Evolutionary conservation across 1,284 basidiomycete genomes (phyloP).

Genomic region (Cutaneotrichosporon sp.): DNA sequence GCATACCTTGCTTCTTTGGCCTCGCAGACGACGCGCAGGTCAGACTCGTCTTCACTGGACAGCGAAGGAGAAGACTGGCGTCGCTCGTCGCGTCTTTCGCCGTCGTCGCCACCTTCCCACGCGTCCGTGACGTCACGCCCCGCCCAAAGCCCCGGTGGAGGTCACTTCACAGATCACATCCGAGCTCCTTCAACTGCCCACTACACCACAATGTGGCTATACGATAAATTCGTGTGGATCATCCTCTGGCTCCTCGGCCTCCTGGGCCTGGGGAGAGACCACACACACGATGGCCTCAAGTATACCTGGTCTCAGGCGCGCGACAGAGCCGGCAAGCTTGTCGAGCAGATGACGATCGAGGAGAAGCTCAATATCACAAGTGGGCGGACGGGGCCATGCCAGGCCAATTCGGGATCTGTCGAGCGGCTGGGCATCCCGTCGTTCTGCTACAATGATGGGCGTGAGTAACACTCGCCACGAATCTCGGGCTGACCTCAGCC

Average conservation of each 20-base stretch:
- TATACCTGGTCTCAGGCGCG: conserved; percentile 36
- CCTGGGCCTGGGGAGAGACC: neutral
- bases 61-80: too few relatives aligned
- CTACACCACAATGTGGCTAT: neutral
- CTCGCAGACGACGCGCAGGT: too few relatives aligned
- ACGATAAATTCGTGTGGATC: neutral
- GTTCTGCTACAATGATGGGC: conserved; percentile 61
- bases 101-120: too few relatives aligned
- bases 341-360: conserved; percentile 49
- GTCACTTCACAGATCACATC: too few relatives aligned
- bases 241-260: neutral
- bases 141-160: too few relatives aligned
- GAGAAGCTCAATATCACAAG: conserved; percentile 50
- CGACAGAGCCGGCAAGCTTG: conserved; percentile 40
- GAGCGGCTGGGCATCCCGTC: conserved; percentile 54
- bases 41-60: too few relatives aligned
- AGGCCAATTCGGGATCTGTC: conserved; percentile 56
- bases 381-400: conserved; percentile 54
- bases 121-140: too few relatives aligned
- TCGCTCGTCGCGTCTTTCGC: too few relatives aligned
- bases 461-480: conserved; percentile 22
- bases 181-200: too few relatives aligned
- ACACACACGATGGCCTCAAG: neutral
- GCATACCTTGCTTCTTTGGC: neutral
- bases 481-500: conserved; percentile 49